Evolutionary conservation across 1,139 yeast genomes (phyloP), one percentile per base, ranked within the genome.

Genomic region (Geotrichum citri-aurantii): DNA sequence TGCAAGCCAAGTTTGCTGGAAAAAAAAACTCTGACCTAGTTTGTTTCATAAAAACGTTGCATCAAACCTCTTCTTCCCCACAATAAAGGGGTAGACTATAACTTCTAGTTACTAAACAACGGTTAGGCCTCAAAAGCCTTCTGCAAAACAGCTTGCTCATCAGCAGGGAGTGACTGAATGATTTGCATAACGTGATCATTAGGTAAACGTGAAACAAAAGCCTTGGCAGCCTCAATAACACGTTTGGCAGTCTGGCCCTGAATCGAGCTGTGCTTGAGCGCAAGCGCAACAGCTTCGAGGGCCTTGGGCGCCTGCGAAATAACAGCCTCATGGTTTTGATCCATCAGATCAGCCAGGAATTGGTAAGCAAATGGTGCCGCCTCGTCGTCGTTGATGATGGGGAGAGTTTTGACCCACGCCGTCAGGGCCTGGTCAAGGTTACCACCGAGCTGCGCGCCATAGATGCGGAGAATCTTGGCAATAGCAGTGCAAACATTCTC

Each of bases 321-420:
- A 49, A 90, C 81, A 3, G 84, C 77, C 3, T 86, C 82, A 65
- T 90, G 95, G 59, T 82, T 80, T 63, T 79, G 81, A 53, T 86
- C 86, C 54, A 92, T 85, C 67, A 93, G 77, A 63, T 86, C 88
- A 31, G 85, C 77, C 68, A 93, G 78, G 71, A 90, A 92, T 64
- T 81, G 77, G 74, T 90, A 93, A 27, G 91, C 85, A 72, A 79
- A 89, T n/a, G 91, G 85, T 1, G 98, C 97, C 8, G 95, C 96
- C 66, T 88, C 95, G 50, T 85, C 88, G 72, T 93, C 97, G 66
- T 85, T 86, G 21, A 85, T 75, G 52, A 92, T 81, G 31, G 99
- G 99, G 66, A 93, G 80, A 14, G 91, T 81, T 63, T 81, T 80
- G 59, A 93, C 77, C 98, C 98, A 93, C 64, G 82, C 87, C 44